Conservation (phyloP, 2,329 filamentous ascomycete genomes). For the Colletotrichum scovillei region DNA sequence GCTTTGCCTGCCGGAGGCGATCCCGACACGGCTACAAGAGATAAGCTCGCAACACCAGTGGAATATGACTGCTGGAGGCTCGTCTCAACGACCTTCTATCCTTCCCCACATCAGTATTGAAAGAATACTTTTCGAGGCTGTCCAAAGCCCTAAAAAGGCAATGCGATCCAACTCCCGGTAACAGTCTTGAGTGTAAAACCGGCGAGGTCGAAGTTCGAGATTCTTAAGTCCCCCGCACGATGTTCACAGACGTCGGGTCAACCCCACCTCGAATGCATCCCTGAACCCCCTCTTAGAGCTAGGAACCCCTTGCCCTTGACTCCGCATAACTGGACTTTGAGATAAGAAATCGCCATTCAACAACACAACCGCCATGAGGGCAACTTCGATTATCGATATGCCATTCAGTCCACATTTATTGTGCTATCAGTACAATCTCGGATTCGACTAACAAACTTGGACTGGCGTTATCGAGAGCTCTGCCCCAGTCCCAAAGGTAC, state of each 20-base stretch:
- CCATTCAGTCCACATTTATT: too few species aligned
- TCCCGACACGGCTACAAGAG: not conserved
- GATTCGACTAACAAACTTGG: not conserved
- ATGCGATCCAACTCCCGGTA: too few species aligned
- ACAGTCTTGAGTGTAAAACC: too few species aligned
- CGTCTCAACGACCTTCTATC: not conserved
- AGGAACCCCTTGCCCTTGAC: not conserved
- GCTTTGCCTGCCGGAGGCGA: not conserved
- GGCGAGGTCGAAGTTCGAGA: not conserved
- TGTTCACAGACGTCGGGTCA: not conserved
- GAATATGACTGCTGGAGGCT: not conserved
- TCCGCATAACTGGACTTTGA: not conserved
- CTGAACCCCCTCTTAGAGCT: not conserved
- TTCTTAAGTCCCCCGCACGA: not conserved
- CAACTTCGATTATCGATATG: not conserved
- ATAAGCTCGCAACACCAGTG: not conserved
- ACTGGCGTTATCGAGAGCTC: not conserved
- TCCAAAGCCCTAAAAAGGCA: not conserved
- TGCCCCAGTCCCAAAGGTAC: not conserved
- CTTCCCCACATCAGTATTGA: not conserved
- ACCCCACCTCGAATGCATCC: not conserved
- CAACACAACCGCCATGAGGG: too few species aligned
- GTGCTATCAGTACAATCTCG: not conserved
- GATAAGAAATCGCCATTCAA: constrained; percentile 3
- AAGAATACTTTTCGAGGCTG: not conserved